A percentile compares a stretch with the other conserved stretches of the same genome.
These are phyloP conservation scores for Clonostachys chloroleuca DNA, from an alignment of 2,329 filamentous ascomycete genomes.

Conservation along the genomic window DNA sequence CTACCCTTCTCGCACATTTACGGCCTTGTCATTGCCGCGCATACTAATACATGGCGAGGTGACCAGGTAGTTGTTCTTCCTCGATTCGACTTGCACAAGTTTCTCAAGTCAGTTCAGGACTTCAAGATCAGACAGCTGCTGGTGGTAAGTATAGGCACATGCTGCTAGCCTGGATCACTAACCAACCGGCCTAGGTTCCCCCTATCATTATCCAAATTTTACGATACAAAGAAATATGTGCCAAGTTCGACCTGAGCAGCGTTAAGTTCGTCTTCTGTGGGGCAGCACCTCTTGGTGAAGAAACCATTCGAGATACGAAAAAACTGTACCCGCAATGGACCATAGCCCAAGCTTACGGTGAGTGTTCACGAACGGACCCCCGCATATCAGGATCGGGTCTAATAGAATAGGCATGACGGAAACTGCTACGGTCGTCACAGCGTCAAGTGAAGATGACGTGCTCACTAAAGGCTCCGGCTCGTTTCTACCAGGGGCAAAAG, in stretches of 20 bases:
- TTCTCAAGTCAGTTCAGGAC: constrained; percentile 60
- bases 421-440: constrained; percentile 64
- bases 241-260: constrained; percentile 66
- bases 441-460: constrained; percentile 57
- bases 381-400: constrained; percentile 58
- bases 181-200: constrained; percentile 42
- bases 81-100: constrained; percentile 67
- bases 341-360: constrained; percentile 66
- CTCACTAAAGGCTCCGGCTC: constrained; percentile 68
- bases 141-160: constrained; percentile 32
- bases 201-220: constrained; percentile 74
- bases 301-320: constrained; percentile 60
- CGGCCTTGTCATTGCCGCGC: constrained; percentile 66
- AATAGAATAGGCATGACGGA: constrained; percentile 66
- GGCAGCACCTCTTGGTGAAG: constrained; percentile 68
- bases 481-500: constrained; percentile 59
- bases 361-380: constrained; percentile 35
- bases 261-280: constrained; percentile 64
- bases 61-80: constrained; percentile 69
- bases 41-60: constrained; percentile 62
- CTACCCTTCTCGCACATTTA: constrained; percentile 83
- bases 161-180: too few species aligned
- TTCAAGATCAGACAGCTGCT: constrained; percentile 66
- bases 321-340: constrained; percentile 59
- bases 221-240: constrained; percentile 53